phyloP scores from a whole-genome alignment of 139 green algal species.

The Auxenochlorella pyrenoidosa region DNA sequence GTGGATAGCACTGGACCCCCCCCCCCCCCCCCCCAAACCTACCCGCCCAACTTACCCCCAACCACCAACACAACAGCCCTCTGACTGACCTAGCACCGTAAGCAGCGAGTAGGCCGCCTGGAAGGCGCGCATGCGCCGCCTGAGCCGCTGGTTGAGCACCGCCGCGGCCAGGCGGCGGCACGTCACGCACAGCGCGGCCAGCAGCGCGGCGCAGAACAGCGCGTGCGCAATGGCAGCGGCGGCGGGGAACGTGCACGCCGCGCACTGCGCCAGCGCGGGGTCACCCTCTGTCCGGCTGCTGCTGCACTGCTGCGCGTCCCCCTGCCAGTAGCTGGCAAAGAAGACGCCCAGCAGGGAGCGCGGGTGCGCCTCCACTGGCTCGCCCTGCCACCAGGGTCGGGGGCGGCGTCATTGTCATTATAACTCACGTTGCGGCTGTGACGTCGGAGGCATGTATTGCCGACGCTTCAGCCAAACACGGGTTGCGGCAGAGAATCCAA shows the following conservation, averaged over 20 bases:
- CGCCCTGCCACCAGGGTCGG: too few species aligned
- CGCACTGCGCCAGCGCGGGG: constrained; percentile 10
- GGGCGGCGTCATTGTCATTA: too few species aligned
- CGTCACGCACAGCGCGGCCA: constrained; percentile 28
- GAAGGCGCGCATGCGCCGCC: constrained; percentile 21
- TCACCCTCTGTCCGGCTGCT: neutral
- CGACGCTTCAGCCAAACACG: too few species aligned
- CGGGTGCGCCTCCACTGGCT: constrained; percentile 17
- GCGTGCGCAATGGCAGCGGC: constrained; percentile 36
- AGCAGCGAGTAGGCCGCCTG: constrained; percentile 11
- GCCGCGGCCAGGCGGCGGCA: neutral
- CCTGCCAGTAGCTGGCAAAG: constrained; percentile 44
- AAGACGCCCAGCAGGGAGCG: constrained; percentile 42
- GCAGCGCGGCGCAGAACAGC: neutral
- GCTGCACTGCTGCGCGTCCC: constrained; percentile 33
- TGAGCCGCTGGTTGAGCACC: constrained; percentile 41
- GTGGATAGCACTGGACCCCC: too few species aligned
- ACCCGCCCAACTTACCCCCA: neutral
- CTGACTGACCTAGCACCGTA: neutral
- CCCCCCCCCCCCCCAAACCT: neutral
- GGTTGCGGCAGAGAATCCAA: too few species aligned
- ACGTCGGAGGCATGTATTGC: too few species aligned
- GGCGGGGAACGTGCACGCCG: constrained; percentile 44
- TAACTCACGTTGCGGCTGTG: too few species aligned
- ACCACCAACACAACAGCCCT: neutral